Evolutionary conservation across 768 basidiomycete species (phyloP).

Genomic region (Sistotremastrum suecicum): DNA sequence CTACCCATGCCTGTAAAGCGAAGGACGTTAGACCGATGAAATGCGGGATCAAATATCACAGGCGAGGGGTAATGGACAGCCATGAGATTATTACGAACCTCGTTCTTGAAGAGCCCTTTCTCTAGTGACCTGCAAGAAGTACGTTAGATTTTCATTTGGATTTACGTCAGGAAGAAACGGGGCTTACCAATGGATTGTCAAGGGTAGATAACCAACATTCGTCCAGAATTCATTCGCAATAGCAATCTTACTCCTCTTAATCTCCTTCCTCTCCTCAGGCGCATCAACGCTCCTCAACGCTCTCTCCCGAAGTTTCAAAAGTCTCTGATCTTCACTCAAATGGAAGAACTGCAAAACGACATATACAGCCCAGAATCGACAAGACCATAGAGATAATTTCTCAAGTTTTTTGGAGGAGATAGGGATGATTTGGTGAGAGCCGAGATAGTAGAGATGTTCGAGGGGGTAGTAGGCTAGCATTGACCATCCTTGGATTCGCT

Average conservation of each 20-base stretch:
- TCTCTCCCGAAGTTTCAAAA: constrained; percentile 41
- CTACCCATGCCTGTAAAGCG: constrained; percentile 22
- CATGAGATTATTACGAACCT: constrained; percentile 25
- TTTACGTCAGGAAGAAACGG: not conserved
- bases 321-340: constrained; percentile 48
- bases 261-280: constrained; percentile 36
- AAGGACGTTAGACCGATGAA: not conserved
- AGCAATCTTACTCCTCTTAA: constrained; percentile 46
- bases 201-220: constrained; percentile 65
- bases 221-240: constrained; percentile 59
- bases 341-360: constrained; percentile 65
- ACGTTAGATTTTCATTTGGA: not conserved
- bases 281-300: constrained; percentile 34
- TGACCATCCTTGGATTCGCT: constrained; percentile 60
- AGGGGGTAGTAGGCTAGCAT: constrained; percentile 74
- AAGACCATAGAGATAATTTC: constrained; percentile 54
- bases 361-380: constrained; percentile 72
- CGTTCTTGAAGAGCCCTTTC: constrained; percentile 50
- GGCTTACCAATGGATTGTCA: constrained; percentile 72
- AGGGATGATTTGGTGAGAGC: constrained; percentile 47
- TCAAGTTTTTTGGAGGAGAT: constrained; percentile 13
- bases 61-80: not conserved
- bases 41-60: not conserved
- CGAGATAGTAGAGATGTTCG: constrained; percentile 60
- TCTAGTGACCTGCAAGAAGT: constrained; percentile 42